These are phyloP conservation scores for Citrus sinensis DNA, from an alignment of 345 rosid species.

Conservation along the genomic window DVS_A1.0 CM039164.1:19111001-19111500, in stretches of 20 bases:
- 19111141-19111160: background rate
- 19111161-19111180: background rate
- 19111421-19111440: no score
- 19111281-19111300: background rate
- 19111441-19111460: no score
- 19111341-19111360: background rate
- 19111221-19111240: background rate
- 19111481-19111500: background rate
- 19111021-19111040: slow-evolving; percentile 17
- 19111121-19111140: background rate
- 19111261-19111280: background rate
- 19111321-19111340: background rate
- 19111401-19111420: no score
- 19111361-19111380: background rate
- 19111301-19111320: background rate
- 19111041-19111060: slow-evolving; percentile 19
- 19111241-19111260: background rate
- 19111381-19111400: background rate
- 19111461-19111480: no score
- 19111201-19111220: background rate
- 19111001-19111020: slow-evolving; percentile 15
- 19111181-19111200: background rate
- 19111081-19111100: slow-evolving; percentile 30
- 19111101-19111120: background rate
- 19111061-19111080: slow-evolving; percentile 24